Evolutionary conservation across 495 filamentous ascomycete species (phyloP), one percentile per base, ranked within the genome.

Genomic region (Hypomontagnella monticulosa): DNA sequence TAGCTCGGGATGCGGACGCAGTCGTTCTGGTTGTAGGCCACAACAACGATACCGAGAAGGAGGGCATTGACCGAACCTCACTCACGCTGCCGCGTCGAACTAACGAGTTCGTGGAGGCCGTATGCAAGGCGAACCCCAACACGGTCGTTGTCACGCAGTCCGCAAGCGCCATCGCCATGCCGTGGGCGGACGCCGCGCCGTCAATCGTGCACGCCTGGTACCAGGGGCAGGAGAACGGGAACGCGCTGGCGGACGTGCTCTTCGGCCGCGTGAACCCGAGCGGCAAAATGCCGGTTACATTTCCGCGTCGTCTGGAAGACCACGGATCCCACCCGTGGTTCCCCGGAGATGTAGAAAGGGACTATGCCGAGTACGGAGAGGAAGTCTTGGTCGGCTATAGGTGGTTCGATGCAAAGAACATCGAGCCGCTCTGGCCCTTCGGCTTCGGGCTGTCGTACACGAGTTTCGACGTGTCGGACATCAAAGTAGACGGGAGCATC

Each of bases 81-180:
- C 87, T 90, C 83, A 80, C 85, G 43, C 78, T 89, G 4, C 85
- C 87, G 9, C 82, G 80, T 0, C 79, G 81, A 37, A 73, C 79
- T 66, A 85, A 90, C 66, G 80, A 82, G 20, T 73, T 90, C 42
- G 87, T 90, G 59, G 71, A 77, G 19, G 79, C 78, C 1, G 81
- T 90, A 4, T 72, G 85, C 1, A 76, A 72, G 0, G 85, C 78
- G 0, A 88, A 89, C 61, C 79, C 85, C 10, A 84, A 84, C 54
- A 79, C 85, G 9, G 79, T 87, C 0, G 79, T 91, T 12, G 84
- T 90, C 10, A 82, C 87, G 56, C 87, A 89, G 70, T 84, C 85
- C 43, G 89, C 87, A 10, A 88, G 85, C 0, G 86, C 88, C 0
- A 84, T 91, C 16, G 79, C 79, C 1, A 88, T 91, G 87, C 85